A percentile compares a stretch with the other conserved stretches of the same genome.
Conservation (phyloP, 148 eudicot genomes). For the Rheum nobile region DNA sequence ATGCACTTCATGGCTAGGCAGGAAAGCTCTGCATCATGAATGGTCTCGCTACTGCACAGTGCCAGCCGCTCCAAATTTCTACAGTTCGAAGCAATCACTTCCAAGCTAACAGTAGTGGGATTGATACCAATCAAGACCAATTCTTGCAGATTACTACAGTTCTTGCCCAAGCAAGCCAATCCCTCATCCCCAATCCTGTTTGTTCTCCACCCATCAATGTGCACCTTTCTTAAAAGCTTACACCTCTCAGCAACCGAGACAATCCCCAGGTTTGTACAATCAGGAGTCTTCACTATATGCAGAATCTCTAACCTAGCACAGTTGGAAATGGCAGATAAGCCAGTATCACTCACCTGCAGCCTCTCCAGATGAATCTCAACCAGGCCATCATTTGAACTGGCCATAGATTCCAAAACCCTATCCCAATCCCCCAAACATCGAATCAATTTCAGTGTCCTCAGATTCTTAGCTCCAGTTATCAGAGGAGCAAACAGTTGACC, state of each 20-base stretch:
- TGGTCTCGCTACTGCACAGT: constrained; percentile 69
- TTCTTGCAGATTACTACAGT: constrained; percentile 50
- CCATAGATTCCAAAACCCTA: constrained; percentile 35
- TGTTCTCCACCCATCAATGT: constrained; percentile 87
- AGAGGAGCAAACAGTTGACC: constrained; percentile 60
- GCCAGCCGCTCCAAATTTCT: constrained; percentile 59
- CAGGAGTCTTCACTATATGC: constrained; percentile 65
- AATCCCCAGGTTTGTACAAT: constrained; percentile 53
- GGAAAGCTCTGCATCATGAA: constrained; percentile 55
- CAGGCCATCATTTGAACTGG: constrained; percentile 23
- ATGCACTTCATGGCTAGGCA: constrained; percentile 52
- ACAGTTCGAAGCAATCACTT: constrained; percentile 47
- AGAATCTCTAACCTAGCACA: constrained; percentile 45
- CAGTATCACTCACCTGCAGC: constrained; percentile 65
- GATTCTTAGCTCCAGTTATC: constrained; percentile 46
- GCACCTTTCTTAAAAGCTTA: constrained; percentile 64
- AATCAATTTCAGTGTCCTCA: constrained; percentile 40
- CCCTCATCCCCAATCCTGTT: constrained; percentile 74
- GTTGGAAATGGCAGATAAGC: constrained; percentile 36
- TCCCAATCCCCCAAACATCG: constrained; percentile 80
- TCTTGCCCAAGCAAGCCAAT: constrained; percentile 43
- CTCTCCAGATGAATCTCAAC: constrained; percentile 63
- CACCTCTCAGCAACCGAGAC: constrained; percentile 44
- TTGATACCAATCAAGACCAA: constrained; percentile 69
- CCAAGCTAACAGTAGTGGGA: constrained; percentile 34